These are phyloP conservation scores for Craterostigma plantagineum DNA, from an alignment of 257 asterid species.

Conservation along the genomic window DNA sequence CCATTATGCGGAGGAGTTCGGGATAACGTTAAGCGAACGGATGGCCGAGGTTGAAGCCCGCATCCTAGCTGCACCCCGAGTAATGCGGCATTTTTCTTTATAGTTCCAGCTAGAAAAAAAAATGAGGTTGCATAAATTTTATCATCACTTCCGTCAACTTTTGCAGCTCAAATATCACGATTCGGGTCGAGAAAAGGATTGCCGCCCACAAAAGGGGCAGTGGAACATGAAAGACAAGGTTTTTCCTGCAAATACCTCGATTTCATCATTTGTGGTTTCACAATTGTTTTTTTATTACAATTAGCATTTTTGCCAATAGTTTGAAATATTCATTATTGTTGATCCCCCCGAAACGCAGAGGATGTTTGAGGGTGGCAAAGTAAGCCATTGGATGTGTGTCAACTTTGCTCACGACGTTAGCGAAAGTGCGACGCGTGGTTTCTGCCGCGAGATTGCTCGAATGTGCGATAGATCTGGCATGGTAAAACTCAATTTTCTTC, in stretches of 20 bases:
- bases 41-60: constrained; percentile 97
- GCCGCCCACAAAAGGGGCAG: constrained; percentile 86
- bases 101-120: not conserved
- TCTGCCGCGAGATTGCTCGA: constrained; percentile 80
- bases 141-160: constrained; percentile 1
- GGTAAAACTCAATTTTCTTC: constrained; percentile 22
- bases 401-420: constrained; percentile 68
- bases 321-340: too few species aligned
- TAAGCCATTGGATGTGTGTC: constrained; percentile 66
- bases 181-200: constrained; percentile 80
- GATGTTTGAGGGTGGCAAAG: constrained; percentile 91
- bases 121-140: constrained; percentile 1
- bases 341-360: constrained; percentile 26
- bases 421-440: constrained; percentile 41
- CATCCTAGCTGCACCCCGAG: constrained; percentile 82
- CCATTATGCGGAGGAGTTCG: constrained; percentile 77
- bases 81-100: constrained; percentile 10
- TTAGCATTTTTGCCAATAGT: too few species aligned
- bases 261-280: too few species aligned
- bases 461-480: constrained; percentile 91
- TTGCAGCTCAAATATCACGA: constrained; percentile 89
- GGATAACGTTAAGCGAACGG: constrained; percentile 69
- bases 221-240: constrained; percentile 99
- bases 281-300: too few species aligned
- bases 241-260: too few species aligned